A percentile compares a stretch with the other conserved stretches of the same genome.
Conservation (phyloP, 176 grass and related monocot genomes). For the Avena sativa region DNA sequence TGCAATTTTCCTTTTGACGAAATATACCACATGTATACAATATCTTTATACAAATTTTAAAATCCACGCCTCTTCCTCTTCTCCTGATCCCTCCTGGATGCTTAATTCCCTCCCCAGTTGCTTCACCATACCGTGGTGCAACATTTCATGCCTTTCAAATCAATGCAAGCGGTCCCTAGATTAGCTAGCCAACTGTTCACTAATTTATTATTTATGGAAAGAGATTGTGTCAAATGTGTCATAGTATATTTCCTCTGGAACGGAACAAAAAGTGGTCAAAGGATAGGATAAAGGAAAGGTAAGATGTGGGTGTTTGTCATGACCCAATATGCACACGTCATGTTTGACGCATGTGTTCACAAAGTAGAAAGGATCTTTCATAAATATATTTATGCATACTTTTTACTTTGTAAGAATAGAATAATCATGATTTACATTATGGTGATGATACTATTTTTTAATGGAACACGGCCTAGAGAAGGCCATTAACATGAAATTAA, state of each 20-base stretch:
- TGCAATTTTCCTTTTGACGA: background rate
- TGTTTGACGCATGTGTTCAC: background rate
- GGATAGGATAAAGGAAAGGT: background rate
- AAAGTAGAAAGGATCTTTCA: background rate
- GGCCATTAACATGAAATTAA: too few species aligned
- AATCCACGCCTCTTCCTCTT: background rate
- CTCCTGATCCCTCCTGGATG: background rate
- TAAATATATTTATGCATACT: background rate
- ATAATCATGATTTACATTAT: background rate
- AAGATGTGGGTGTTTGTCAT: background rate
- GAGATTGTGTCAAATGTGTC: background rate
- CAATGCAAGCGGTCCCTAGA: too few species aligned
- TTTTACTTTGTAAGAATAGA: background rate
- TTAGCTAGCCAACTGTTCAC: too few species aligned
- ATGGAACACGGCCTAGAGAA: too few species aligned
- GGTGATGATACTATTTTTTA: too few species aligned
- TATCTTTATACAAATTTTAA: background rate
- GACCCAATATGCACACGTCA: background rate
- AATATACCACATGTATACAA: background rate
- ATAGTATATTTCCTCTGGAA: background rate
- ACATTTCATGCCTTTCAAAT: background rate
- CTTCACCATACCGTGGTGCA: background rate
- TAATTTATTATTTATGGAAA: background rate
- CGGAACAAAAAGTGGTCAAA: background rate
- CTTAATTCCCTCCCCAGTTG: background rate